phyloP scores from a whole-genome alignment of 208 protist species.

The Trypanosomatidae sp. region DNA sequence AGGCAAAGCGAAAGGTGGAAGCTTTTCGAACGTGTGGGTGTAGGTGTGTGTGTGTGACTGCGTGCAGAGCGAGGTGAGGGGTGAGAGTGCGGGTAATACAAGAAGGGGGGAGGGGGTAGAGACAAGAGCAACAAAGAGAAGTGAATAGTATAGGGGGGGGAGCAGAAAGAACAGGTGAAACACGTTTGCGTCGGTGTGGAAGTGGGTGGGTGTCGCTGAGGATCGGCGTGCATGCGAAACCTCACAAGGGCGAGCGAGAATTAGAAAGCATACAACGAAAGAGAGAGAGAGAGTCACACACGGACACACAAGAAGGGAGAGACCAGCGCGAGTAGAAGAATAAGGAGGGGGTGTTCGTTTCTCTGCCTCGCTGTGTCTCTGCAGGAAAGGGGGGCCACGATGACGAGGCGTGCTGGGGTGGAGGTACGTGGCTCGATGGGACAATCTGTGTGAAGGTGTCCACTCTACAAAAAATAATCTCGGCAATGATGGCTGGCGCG shows the following conservation, averaged over 20 bases:
- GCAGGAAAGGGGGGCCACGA: not conserved
- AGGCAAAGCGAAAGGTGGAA: not conserved
- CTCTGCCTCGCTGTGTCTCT: not conserved
- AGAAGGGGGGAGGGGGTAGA: not conserved
- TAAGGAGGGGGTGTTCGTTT: not conserved
- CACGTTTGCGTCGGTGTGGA: not conserved
- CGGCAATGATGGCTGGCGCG: not conserved
- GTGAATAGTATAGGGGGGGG: not conserved
- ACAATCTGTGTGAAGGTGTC: not conserved
- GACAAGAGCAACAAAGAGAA: not conserved
- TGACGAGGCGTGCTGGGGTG: not conserved
- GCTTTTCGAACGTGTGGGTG: not conserved
- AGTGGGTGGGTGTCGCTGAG: not conserved
- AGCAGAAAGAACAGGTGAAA: not conserved
- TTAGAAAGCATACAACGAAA: not conserved
- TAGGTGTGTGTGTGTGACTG: not conserved
- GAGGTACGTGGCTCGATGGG: not conserved
- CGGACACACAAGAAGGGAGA: too few relatives aligned
- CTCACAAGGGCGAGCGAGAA: not conserved
- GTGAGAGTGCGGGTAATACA: not conserved
- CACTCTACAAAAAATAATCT: not conserved
- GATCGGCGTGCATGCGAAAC: not conserved
- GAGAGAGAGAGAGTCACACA: not conserved
- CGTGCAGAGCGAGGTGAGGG: not conserved
- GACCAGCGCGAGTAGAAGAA: too few relatives aligned